phyloP scores from a whole-genome alignment of 345 rosid genomes.

The Euphorbia tirucalli region DNA sequence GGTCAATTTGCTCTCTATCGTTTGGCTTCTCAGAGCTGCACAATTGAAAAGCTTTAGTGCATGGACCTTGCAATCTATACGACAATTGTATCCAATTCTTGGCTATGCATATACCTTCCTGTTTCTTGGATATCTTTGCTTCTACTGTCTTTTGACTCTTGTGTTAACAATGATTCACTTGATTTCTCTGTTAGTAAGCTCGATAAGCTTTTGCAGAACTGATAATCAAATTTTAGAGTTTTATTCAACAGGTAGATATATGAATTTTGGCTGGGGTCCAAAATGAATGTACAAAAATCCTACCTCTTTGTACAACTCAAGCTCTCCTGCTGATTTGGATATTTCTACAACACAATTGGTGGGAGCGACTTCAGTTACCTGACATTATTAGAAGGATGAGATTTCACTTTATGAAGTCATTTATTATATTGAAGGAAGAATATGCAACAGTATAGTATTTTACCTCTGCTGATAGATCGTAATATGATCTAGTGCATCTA shows the following conservation, averaged over 20 bases:
- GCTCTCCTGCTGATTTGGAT: constrained; percentile 75
- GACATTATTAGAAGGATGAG: constrained; percentile 21
- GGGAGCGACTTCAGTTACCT: constrained; percentile 85
- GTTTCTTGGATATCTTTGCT: constrained; percentile 19
- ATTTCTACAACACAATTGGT: constrained; percentile 79
- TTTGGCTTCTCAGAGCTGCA: constrained; percentile 34
- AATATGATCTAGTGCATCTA: constrained; percentile 54
- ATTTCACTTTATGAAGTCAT: background rate
- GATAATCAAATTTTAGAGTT: constrained; percentile 16
- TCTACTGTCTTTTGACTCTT: constrained; percentile 20
- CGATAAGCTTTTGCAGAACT: constrained; percentile 83
- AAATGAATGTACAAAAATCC: background rate
- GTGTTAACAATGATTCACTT: constrained; percentile 22
- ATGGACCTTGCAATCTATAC: constrained; percentile 12
- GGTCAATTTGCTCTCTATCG: constrained; percentile 11
- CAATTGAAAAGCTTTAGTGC: constrained; percentile 17
- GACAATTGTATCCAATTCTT: background rate
- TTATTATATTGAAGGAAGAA: background rate
- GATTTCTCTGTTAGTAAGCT: constrained; percentile 53
- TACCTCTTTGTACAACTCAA: constrained; percentile 64
- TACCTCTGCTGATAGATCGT: constrained; percentile 80
- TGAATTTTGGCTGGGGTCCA: background rate
- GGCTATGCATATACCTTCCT: constrained; percentile 33
- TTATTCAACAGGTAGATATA: constrained; percentile 1
- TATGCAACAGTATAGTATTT: background rate